Evolutionary conservation across 1,284 basidiomycete species (phyloP).

Genomic region (Naganishia sp.): DNA sequence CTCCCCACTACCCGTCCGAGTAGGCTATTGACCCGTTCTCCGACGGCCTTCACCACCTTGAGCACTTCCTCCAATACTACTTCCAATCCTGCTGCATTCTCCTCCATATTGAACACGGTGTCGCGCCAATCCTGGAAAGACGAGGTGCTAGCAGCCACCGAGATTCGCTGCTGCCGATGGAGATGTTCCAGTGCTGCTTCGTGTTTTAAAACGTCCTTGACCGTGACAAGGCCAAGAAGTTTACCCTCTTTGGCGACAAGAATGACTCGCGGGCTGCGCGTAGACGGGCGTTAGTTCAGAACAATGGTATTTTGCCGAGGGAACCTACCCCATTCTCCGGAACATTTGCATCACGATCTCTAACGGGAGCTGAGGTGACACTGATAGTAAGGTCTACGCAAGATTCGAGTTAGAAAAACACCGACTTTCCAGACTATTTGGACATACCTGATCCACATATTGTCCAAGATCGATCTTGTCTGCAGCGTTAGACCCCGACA

Average conservation of each 20-base stretch:
- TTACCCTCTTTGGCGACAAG: slow-evolving; percentile 82
- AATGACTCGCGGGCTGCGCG: slow-evolving; percentile 80
- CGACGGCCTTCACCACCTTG: slow-evolving; percentile 37
- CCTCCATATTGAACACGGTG: slow-evolving; percentile 35
- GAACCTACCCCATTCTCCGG: slow-evolving; percentile 85
- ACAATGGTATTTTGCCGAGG: not conserved
- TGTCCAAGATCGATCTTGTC: slow-evolving; percentile 72
- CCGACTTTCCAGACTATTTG: not conserved
- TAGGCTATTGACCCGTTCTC: slow-evolving; percentile 6
- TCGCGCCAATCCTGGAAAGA: slow-evolving; percentile 37
- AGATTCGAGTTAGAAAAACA: not conserved
- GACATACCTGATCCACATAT: slow-evolving; percentile 83
- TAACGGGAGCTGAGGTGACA: slow-evolving; percentile 86
- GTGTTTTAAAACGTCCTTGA: slow-evolving; percentile 91
- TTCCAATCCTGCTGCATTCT: slow-evolving; percentile 46
- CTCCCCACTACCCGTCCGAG: not conserved
- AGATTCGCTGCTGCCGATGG: slow-evolving; percentile 32
- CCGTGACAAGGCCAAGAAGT: slow-evolving; percentile 84
- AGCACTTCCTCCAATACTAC: slow-evolving; percentile 50
- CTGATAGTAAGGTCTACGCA: slow-evolving; percentile 80
- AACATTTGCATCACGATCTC: slow-evolving; percentile 97
- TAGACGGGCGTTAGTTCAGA: not conserved
- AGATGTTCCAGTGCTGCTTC: slow-evolving; percentile 58
- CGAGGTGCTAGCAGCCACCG: slow-evolving; percentile 26
- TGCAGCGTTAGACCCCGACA: not conserved